Conservation (phyloP, 768 basidiomycete species). For the Chalciporus chontae region DNA sequence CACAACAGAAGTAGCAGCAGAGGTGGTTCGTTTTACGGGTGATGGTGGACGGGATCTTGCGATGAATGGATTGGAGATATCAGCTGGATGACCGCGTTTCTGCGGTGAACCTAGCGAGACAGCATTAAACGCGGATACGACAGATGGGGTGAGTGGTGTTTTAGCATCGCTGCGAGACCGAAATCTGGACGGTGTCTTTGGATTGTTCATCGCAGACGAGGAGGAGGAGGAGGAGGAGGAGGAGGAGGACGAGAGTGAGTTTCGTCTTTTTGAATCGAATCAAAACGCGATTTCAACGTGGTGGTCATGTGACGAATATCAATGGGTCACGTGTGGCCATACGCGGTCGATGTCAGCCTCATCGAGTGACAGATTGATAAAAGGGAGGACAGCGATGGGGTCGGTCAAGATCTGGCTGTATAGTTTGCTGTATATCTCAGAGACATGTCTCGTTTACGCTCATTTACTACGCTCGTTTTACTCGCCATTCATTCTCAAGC, state of each 20-base stretch:
- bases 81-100: slow-evolving; percentile 36
- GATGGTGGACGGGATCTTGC: slow-evolving; percentile 54
- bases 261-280: slow-evolving; percentile 9
- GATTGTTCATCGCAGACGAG: slow-evolving; percentile 24
- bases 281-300: slow-evolving; percentile 9
- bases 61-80: slow-evolving; percentile 63
- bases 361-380: slow-evolving; percentile 4
- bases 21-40: slow-evolving; percentile 60
- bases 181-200: slow-evolving; percentile 46
- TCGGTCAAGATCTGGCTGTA: no score
- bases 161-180: slow-evolving; percentile 49
- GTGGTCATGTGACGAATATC: slow-evolving; percentile 16
- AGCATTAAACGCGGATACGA: slow-evolving; percentile 38
- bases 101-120: slow-evolving; percentile 31
- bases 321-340: not conserved
- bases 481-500: not conserved
- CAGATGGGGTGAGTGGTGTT: slow-evolving; percentile 46
- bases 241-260: no score
- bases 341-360: slow-evolving; percentile 21
- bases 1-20: slow-evolving; percentile 47
- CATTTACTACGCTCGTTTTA: slow-evolving; percentile 18
- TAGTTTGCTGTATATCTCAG: not conserved
- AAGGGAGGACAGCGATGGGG: not conserved
- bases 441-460: slow-evolving; percentile 16
- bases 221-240: no score